Evolutionary conservation across 2,329 filamentous ascomycete species (phyloP).

Genomic region (Penicillium decumbens): DNA sequence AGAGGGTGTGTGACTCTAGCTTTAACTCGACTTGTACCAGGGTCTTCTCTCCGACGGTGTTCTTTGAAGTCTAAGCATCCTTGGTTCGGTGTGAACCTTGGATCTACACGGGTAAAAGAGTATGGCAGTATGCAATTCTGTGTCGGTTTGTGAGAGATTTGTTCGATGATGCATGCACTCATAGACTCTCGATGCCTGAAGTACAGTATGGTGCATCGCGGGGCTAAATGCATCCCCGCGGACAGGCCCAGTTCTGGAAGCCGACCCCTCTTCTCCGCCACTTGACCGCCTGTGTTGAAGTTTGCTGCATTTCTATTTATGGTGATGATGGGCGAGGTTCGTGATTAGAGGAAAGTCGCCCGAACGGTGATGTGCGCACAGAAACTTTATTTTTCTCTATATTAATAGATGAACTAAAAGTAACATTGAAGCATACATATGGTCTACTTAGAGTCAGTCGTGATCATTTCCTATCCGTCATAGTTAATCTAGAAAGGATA

Average conservation of each 20-base stretch:
- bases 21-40: too few species aligned
- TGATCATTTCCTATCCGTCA: neutral
- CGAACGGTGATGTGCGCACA: neutral
- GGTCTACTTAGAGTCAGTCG: neutral
- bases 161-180: neutral
- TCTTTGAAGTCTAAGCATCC: neutral
- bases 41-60: neutral
- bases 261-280: constrained; percentile 6
- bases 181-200: neutral
- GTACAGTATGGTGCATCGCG: constrained; percentile 4
- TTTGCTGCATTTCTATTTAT: neutral
- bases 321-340: neutral
- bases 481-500: neutral
- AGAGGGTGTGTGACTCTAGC: constrained; percentile 8
- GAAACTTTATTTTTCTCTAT: neutral
- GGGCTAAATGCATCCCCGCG: constrained; percentile 8
- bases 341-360: neutral
- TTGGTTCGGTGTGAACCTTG: neutral
- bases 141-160: neutral
- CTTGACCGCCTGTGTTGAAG: neutral
- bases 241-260: constrained; percentile 6
- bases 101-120: neutral
- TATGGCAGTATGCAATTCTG: neutral
- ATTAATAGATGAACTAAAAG: neutral
- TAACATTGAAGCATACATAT: neutral